Conservation (phyloP, 2,329 filamentous ascomycete genomes). For the Hortaea sp. region DNA sequence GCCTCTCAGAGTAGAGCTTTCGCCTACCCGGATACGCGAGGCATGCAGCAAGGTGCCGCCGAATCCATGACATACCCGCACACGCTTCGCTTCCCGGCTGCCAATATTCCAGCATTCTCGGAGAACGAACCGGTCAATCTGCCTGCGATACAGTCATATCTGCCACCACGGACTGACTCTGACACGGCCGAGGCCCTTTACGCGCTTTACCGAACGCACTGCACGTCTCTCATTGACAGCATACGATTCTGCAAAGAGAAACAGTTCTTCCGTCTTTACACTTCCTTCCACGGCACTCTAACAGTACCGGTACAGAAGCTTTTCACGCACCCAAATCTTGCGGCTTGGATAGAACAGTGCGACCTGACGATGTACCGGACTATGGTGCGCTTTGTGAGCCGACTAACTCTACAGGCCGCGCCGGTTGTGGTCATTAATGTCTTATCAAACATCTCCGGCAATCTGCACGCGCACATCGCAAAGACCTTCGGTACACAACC, state of each 20-base stretch:
- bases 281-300: conserved; percentile 88
- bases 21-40: conserved; percentile 34
- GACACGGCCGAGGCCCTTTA: conserved; percentile 79
- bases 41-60: conserved; percentile 30
- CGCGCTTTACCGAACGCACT: conserved; percentile 86
- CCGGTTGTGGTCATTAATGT: conserved; percentile 81
- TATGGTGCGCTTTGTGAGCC: conserved; percentile 85
- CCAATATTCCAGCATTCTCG: conserved; percentile 45
- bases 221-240: conserved; percentile 88
- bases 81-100: conserved; percentile 53
- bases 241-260: conserved; percentile 95
- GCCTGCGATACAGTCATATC: conserved; percentile 75
- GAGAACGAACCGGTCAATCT: conserved; percentile 64
- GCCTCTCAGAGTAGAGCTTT: conserved; percentile 37
- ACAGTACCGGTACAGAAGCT: conserved; percentile 95
- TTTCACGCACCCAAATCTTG: conserved; percentile 68
- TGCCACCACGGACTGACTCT: conserved; percentile 70
- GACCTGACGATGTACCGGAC: conserved; percentile 95
- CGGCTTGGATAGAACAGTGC: conserved; percentile 89
- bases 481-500: conserved; percentile 80
- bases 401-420: conserved; percentile 82
- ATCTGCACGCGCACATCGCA: conserved; percentile 69
- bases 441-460: conserved; percentile 74
- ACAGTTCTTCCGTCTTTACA: conserved; percentile 89
- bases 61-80: conserved; percentile 47